These are phyloP conservation scores for Xylaria sp. DNA, from an alignment of 2,329 filamentous ascomycete genomes.

Conservation along the genomic window DNA sequence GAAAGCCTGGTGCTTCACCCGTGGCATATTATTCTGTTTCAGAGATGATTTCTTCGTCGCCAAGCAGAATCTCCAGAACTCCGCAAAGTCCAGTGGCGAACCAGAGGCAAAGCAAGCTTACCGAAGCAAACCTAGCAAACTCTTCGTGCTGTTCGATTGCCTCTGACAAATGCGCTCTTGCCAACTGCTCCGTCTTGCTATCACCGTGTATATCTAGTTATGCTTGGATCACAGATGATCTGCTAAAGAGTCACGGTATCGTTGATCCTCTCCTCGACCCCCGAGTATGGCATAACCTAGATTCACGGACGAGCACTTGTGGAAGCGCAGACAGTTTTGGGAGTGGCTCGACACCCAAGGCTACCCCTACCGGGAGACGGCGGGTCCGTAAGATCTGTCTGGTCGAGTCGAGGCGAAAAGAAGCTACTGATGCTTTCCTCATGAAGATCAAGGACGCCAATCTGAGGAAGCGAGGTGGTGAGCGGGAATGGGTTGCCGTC, in stretches of 20 bases:
- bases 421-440: slow-evolving; percentile 44
- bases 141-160: slow-evolving; percentile 42
- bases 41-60: slow-evolving; percentile 19
- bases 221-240: slow-evolving; percentile 44
- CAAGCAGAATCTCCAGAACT: not conserved
- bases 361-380: not conserved
- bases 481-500: slow-evolving; percentile 48
- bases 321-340: not conserved
- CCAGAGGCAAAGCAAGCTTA: not conserved
- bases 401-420: slow-evolving; percentile 46
- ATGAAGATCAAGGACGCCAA: slow-evolving; percentile 41
- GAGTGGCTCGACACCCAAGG: not conserved
- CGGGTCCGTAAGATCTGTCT: slow-evolving; percentile 45
- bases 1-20: slow-evolving; percentile 4
- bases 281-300: slow-evolving; percentile 42
- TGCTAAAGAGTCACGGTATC: slow-evolving; percentile 53
- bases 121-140: not conserved
- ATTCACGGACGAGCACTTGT: not conserved
- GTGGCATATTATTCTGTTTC: slow-evolving; percentile 20
- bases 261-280: slow-evolving; percentile 43
- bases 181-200: slow-evolving; percentile 47
- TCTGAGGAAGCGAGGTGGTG: slow-evolving; percentile 36
- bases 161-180: slow-evolving; percentile 46
- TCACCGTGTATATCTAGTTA: slow-evolving; percentile 48
- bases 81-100: not conserved